Evolutionary conservation across 2,329 filamentous ascomycete species (phyloP).

Genomic region (Trichophaea hybrida): DNA sequence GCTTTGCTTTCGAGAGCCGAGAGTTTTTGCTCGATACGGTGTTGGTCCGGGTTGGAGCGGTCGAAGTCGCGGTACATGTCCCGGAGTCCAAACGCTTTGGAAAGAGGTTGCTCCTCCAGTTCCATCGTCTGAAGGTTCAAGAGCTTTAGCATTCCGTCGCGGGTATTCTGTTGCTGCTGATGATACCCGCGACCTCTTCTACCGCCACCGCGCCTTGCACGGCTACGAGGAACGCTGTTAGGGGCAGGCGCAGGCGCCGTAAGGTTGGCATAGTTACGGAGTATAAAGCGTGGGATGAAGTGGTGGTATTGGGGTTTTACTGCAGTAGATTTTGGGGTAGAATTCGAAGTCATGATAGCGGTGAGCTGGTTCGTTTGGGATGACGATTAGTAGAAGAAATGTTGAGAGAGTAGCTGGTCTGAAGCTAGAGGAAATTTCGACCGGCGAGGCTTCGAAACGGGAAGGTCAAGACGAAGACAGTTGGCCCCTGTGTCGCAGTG

Average conservation of each 20-base stretch:
- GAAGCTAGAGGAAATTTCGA: too few species aligned
- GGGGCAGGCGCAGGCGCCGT: not conserved
- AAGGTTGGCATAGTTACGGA: not conserved
- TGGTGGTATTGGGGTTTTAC: slow-evolving; percentile 8
- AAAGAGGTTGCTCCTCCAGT: not conserved
- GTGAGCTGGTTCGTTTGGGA: too few species aligned
- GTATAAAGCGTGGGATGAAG: slow-evolving; percentile 8
- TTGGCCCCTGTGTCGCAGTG: too few species aligned
- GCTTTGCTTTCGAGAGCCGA: not conserved
- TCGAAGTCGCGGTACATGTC: slow-evolving; percentile 8
- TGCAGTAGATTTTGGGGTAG: not conserved
- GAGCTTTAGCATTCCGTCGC: not conserved
- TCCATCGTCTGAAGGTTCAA: not conserved
- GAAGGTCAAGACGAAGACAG: too few species aligned
- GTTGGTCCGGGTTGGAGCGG: not conserved
- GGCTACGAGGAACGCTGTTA: not conserved
- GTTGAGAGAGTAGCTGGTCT: too few species aligned
- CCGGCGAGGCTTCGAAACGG: too few species aligned
- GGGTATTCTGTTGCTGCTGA: not conserved
- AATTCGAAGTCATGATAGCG: too few species aligned
- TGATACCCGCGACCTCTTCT: not conserved
- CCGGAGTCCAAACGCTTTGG: not conserved
- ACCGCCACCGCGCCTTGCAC: not conserved
- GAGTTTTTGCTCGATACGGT: slow-evolving; percentile 4
- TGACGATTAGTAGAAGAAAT: too few species aligned